Evolutionary conservation across 169 alveolate species (phyloP), one percentile per base, ranked within the genome.

Genomic region (Plasmodium fragile): DNA sequence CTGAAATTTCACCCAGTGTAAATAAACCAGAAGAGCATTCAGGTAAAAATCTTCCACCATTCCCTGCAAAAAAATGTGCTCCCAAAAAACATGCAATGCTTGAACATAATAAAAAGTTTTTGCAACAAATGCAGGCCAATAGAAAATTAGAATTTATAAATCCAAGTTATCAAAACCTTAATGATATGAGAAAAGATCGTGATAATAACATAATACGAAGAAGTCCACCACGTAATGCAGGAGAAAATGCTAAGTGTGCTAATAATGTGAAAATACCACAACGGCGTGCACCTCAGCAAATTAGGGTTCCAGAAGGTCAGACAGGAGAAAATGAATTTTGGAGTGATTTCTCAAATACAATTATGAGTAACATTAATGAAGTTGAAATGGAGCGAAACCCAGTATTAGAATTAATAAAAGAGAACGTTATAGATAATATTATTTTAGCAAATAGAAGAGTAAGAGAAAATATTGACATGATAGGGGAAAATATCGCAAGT

Each of bases 371-470:
- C 52, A 52, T 81, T 52, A 6, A 25, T 49, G 80, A 52, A 30
- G 72, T 81, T 53, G 79, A 81, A 81, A 52, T 81, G 41, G 49
- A 81, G 11, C 36, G 77, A 41, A 22, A 81, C 34, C 80, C 65
- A 32, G 90, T 79, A 6, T 81, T 81, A 55, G 80, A 81, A 30
- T 28, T 81, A 28, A 81, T 81, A 52, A 55, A 81, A 41, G 77
- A 81, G 70, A 81, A 81, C 43, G 28, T 81, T 39, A 4, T 55
- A 13, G 77, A 55, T 81, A 28, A 55, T 81, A 71, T 81, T 52
- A 52, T 52, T 30, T 25, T 36, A 28, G 90, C 78, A 30, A 81
- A 81, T 81, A 22, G 0, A 52, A 49, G 55, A 30, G 34, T 81
- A 34, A 81, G 8, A 16, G 53, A 55, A 39, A 55, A 55, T 41